These are phyloP conservation scores for Secale cereale DNA, from an alignment of 176 grass and related monocot genomes.

Conservation along the genomic window DNA sequence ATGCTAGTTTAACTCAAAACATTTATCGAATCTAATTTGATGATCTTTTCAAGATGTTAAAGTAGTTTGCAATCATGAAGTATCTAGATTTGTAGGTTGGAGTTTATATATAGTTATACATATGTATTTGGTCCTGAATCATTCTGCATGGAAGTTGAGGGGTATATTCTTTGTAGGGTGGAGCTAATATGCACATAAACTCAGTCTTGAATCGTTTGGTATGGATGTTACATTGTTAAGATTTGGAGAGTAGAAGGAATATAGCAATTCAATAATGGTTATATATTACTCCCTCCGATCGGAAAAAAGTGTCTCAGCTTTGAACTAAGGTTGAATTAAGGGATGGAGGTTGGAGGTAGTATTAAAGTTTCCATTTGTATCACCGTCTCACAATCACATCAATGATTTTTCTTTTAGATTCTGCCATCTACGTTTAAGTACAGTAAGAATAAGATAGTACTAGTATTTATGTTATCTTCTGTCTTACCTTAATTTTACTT, in stretches of 20 bases:
- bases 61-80: not conserved
- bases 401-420: not conserved
- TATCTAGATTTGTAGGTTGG: not conserved
- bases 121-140: not conserved
- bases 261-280: not conserved
- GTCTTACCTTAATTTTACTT: constrained; percentile 18
- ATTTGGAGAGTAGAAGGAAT: not conserved
- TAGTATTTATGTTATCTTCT: not conserved
- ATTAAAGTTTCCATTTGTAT: not conserved
- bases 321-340: too few relatives aligned
- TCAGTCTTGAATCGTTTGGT: not conserved
- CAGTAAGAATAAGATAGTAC: not conserved
- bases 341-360: too few relatives aligned
- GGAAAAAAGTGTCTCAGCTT: too few relatives aligned
- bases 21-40: not conserved
- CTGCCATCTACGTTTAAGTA: not conserved
- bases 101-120: not conserved
- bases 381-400: not conserved
- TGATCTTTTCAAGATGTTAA: not conserved
- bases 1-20: not conserved
- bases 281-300: too few relatives aligned
- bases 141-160: not conserved
- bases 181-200: not conserved
- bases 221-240: not conserved
- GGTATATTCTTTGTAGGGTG: not conserved